Base-by-base conservation (phyloP, 495 filamentous ascomycete species). In the Penicillium angulare region DNA sequence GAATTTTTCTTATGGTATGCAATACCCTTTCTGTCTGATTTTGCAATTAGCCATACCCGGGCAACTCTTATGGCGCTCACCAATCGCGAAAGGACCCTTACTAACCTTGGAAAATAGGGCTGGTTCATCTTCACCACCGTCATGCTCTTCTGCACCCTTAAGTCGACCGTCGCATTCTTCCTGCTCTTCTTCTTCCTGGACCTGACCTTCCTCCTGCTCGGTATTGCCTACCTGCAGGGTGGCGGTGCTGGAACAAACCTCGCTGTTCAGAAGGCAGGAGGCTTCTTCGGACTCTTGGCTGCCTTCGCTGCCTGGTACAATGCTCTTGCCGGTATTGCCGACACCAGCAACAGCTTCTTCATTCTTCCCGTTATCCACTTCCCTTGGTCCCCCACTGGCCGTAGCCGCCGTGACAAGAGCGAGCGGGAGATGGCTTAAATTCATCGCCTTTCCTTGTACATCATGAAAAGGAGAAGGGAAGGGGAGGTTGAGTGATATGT, bases 71-170 rank as follows among this genome's bases (percentile, higher is more conserved):
- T n/a, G n/a, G n/a, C n/a, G n/a, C n/a, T n/a, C n/a, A n/a, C n/a
- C n/a, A n/a, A n/a, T n/a, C n/a, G n/a, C n/a, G n/a, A n/a, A n/a
- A n/a, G n/a, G n/a, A n/a, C n/a, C n/a, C n/a, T n/a, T n/a, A n/a
- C n/a, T n/a, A n/a, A n/a, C n/a, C n/a, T n/a, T n/a, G n/a, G n/a
- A n/a, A n/a, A n/a, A n/a, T 50, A 84, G 81, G 85, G 84, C 66
- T 98, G 93, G 93, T 97, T 96, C 79, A 93, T 98, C 79, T 98
- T 98, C 84, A 98, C 92, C 60, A 85, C 81, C 63, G 75, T 98
- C 50, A 70, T 96, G 45, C 76, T 96, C 32, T 60, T 97, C 68
- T 92, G 87, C 83, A 97, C 93, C 38, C 78, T 97, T 41, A 84
- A 88, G 47, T 97, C 93, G 13, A 96, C 92, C 55, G 85, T 97